Conservation (phyloP, 495 filamentous ascomycete genomes). For the Penicillium nucicola region DNA sequence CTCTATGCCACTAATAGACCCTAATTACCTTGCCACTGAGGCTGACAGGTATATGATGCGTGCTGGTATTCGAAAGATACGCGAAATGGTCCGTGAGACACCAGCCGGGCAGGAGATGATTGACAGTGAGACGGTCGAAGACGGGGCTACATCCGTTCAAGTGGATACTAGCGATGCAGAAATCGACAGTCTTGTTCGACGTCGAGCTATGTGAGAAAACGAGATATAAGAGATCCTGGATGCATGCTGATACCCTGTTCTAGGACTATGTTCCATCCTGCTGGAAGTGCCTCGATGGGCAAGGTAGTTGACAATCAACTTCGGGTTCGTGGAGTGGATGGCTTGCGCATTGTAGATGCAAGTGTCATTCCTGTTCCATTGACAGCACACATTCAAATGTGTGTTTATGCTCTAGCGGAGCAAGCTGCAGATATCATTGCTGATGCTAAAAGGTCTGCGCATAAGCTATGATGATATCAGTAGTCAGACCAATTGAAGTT, state of each 20-base stretch:
- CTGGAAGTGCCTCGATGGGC: constrained; percentile 38
- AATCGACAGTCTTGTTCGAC: constrained; percentile 21
- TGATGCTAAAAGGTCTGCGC: no score
- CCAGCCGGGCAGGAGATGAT: constrained; percentile 2
- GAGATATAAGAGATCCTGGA: no score
- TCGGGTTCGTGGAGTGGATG: constrained; percentile 32
- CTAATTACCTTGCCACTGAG: constrained; percentile 40
- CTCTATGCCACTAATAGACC: constrained; percentile 35
- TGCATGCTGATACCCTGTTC: constrained; percentile 15
- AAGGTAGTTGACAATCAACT: constrained; percentile 38
- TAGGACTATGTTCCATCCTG: constrained; percentile 27
- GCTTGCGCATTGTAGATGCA: constrained; percentile 36
- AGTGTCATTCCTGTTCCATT: constrained; percentile 35
- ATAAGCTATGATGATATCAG: no score
- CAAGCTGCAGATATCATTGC: constrained; percentile 18
- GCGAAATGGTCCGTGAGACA: constrained; percentile 12
- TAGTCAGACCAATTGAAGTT: no score
- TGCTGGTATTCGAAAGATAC: constrained; percentile 16
- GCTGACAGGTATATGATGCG: constrained; percentile 26
- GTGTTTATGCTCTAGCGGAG: constrained; percentile 37
- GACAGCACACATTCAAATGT: constrained; percentile 30
- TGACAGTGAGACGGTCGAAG: constrained; percentile 11
- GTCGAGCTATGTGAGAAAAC: constrained; percentile 2
- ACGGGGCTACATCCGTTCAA: constrained; percentile 15
- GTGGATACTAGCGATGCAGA: constrained; percentile 17